Evolutionary conservation across 2,329 filamentous ascomycete genomes (phyloP).

Genomic region (Aureobasidium sp.): DNA sequence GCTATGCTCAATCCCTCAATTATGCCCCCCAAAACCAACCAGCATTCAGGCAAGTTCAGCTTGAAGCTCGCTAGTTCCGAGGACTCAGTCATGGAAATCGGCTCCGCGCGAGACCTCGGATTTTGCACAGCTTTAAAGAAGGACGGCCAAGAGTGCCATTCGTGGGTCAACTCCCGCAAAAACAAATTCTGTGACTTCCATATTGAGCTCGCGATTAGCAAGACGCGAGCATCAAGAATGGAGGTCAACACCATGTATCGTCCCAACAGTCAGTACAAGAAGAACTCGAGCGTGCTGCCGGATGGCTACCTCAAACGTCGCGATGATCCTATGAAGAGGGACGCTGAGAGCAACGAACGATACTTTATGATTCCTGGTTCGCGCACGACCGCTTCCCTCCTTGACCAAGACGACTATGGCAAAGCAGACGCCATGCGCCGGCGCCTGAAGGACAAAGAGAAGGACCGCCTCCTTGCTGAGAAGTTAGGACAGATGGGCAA

Average conservation of each 20-base stretch:
- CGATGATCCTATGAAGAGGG: constrained; percentile 22
- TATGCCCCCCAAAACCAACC: constrained; percentile 74
- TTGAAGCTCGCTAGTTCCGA: constrained; percentile 78
- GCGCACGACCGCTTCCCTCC: constrained; percentile 50
- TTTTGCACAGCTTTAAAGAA: constrained; percentile 81
- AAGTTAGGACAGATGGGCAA: constrained; percentile 58
- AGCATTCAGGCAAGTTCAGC: constrained; percentile 73
- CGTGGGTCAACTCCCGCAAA: constrained; percentile 82
- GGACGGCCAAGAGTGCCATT: constrained; percentile 70
- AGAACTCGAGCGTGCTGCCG: neutral
- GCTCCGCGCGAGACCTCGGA: constrained; percentile 73
- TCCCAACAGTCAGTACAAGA: constrained; percentile 17
- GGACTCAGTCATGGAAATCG: constrained; percentile 86
- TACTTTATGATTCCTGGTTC: constrained; percentile 24
- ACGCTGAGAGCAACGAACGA: constrained; percentile 25
- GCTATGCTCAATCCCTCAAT: constrained; percentile 88
- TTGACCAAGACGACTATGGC: constrained; percentile 55
- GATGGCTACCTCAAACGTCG: neutral
- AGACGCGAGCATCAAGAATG: constrained; percentile 60
- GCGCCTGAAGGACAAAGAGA: constrained; percentile 50
- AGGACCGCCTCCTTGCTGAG: constrained; percentile 64
- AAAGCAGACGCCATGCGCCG: constrained; percentile 50
- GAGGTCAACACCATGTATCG: constrained; percentile 65
- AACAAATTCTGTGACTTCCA: constrained; percentile 93
- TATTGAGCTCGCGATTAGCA: constrained; percentile 71